A percentile compares a stretch with the other conserved stretches of the same genome.
Conservation (phyloP, 2,329 filamentous ascomycete species). For the Diaporthe nobilis region DNA sequence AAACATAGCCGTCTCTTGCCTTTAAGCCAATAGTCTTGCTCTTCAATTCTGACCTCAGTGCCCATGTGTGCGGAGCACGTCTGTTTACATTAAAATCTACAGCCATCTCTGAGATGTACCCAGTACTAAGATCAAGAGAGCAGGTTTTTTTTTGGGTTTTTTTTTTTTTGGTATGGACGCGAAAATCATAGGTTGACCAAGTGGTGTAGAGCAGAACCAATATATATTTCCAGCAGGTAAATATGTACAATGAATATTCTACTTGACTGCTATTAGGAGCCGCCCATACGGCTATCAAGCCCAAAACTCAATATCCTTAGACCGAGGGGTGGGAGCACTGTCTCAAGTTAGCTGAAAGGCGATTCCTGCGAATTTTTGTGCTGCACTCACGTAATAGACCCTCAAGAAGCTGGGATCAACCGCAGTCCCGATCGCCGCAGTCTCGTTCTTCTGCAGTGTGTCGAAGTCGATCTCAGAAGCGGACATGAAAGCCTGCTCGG, state of each 20-base stretch:
- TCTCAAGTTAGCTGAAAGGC: background rate
- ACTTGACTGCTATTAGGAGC: background rate
- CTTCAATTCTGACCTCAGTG: too few relatives aligned
- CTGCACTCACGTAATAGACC: slow-evolving; percentile 35
- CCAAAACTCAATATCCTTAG: background rate
- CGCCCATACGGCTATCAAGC: background rate
- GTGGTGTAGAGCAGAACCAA: background rate
- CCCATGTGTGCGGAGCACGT: too few relatives aligned
- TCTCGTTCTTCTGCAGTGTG: slow-evolving; percentile 26
- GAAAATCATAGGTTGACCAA: background rate
- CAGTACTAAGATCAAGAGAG: too few relatives aligned
- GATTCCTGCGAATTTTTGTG: background rate
- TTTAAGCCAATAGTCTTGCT: too few relatives aligned
- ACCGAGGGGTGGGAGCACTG: slow-evolving; percentile 6
- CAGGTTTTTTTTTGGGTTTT: too few relatives aligned
- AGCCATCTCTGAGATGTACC: too few relatives aligned
- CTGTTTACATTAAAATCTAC: too few relatives aligned
- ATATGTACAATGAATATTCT: background rate
- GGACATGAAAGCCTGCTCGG: slow-evolving; percentile 20
- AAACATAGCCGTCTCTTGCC: too few relatives aligned
- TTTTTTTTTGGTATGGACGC: too few relatives aligned
- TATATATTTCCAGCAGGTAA: background rate
- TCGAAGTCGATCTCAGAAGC: slow-evolving; percentile 27
- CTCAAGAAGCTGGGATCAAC: slow-evolving; percentile 36
- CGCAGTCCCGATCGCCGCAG: slow-evolving; percentile 17